A percentile compares a stretch with the other conserved stretches of the same genome.
Conservation (phyloP, 2,329 filamentous ascomycete genomes). For the Exophiala mesophila region DNA sequence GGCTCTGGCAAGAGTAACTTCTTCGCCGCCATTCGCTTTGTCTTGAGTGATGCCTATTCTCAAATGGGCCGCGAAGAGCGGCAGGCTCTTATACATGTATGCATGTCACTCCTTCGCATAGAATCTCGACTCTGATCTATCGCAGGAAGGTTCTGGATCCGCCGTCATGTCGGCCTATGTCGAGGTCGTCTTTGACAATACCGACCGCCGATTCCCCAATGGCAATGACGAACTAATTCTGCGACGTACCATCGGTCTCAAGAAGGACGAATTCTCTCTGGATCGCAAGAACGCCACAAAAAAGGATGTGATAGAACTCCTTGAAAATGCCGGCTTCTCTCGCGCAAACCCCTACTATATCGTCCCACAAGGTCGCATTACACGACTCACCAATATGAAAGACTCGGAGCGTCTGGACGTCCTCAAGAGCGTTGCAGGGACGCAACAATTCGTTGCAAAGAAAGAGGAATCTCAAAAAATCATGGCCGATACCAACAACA, state of each 20-base stretch:
- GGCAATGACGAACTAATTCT: constrained; percentile 86
- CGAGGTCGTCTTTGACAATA: constrained; percentile 98
- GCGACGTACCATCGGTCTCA: constrained; percentile 88
- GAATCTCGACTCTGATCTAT: constrained; percentile 1
- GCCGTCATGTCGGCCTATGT: constrained; percentile 99
- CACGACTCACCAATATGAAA: constrained; percentile 97
- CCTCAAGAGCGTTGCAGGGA: constrained; percentile 96
- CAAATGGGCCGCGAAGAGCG: constrained; percentile 95
- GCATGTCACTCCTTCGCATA: constrained; percentile 20
- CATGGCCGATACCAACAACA: constrained; percentile 94
- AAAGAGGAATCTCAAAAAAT: constrained; percentile 91
- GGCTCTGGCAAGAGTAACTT: constrained; percentile 99
- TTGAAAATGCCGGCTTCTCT: constrained; percentile 95
- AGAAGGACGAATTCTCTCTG: constrained; percentile 97
- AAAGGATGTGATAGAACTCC: constrained; percentile 85
- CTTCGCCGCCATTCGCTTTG: constrained; percentile 97
- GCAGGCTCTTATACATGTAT: constrained; percentile 80
- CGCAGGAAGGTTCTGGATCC: constrained; percentile 83
- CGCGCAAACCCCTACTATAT: constrained; percentile 99
- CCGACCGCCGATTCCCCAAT: constrained; percentile 89
- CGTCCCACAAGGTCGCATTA: constrained; percentile 94
- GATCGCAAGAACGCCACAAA: constrained; percentile 96
- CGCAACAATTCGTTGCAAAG: constrained; percentile 91
- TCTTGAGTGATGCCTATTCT: constrained; percentile 94
- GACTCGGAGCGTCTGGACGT: constrained; percentile 84